These are phyloP conservation scores for Phytopythium ostracodes DNA, from an alignment of 352 stramenopile species.

Conservation along the genomic window DNA sequence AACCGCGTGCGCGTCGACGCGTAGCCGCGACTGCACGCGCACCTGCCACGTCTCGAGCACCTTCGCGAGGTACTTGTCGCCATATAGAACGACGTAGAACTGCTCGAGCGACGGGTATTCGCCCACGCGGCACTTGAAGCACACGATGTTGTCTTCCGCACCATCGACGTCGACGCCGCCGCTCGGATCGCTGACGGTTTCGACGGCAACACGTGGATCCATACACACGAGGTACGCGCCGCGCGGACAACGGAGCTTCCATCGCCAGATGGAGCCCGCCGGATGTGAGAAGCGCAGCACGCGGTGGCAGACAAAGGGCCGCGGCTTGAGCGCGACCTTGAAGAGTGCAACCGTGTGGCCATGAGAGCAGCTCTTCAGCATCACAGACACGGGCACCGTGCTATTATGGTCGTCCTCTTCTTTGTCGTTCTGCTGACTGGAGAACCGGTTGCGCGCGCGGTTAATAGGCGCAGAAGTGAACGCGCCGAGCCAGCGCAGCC, in stretches of 20 bases:
- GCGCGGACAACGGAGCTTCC: constrained; percentile 33
- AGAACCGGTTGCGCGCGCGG: constrained; percentile 1
- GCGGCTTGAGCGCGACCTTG: constrained; percentile 73
- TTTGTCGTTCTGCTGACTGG: neutral
- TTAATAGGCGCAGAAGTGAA: neutral
- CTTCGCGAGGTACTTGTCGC: constrained; percentile 77
- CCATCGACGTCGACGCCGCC: constrained; percentile 3
- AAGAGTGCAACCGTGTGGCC: constrained; percentile 89
- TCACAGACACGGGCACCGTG: constrained; percentile 51
- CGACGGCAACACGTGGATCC: constrained; percentile 62
- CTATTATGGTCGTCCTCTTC: neutral
- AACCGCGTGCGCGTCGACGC: constrained; percentile 84
- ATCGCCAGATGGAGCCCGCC: constrained; percentile 53
- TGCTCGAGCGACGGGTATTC: constrained; percentile 82
- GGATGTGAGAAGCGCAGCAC: constrained; percentile 69
- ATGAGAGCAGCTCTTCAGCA: constrained; percentile 84
- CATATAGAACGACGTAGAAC: constrained; percentile 91
- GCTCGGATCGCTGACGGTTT: constrained; percentile 14
- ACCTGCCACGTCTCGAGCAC: constrained; percentile 86
- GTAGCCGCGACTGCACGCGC: constrained; percentile 65
- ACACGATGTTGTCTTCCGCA: constrained; percentile 15
- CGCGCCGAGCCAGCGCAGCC: constrained; percentile 76
- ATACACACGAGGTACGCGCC: constrained; percentile 69
- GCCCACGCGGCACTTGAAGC: constrained; percentile 85
- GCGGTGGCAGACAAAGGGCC: constrained; percentile 83